Base-by-base conservation (phyloP, 2,329 filamentous ascomycete genomes). In the Seiridium unicorne region DNA sequence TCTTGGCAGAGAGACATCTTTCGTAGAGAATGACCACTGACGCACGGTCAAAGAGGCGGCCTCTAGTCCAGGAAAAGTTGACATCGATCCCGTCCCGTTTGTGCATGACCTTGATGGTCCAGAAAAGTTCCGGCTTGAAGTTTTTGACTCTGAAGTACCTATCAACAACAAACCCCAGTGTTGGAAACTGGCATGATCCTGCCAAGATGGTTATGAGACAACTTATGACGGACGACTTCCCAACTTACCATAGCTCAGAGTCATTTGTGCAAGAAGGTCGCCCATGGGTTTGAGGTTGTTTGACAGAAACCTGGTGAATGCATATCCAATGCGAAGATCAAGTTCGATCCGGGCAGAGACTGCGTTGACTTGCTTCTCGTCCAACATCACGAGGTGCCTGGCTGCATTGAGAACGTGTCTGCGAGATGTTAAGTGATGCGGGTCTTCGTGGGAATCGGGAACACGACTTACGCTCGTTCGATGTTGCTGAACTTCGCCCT, bases 181-280 rank as follows among this genome's bases (percentile, higher is more conserved):
- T 98, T 1, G 95, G 95, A 69, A 99, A 99, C 73, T 99, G 95
- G 66, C 95, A 99, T 3, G 93, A 97, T 11, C 85, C 91, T 91
- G 42, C 6, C 3, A 18, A 58, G 62, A 67, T 42, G 68, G 62
- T 49, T 34, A 59, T 8, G 44, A 54, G 18, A 18, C 69, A n/a
- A 44, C 18, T 31, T 46, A 26, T 10, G 4, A 13, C 55, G 66
- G 5, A 70, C 63, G 47, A 31, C 7, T 18, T 49, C 36, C 59
- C 13, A 31, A 63, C 77, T 64, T 78, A 90, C 92, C 93, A 70
- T 97, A 97, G 73, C 92, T 96, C 55, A 97, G 84, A 1, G 90
- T 78, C 59, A 86, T 79, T 2, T 87, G 80, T 46, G 84, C 80
- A 62, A 96, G 76, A 1, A 85, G 82, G 0, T 85, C 88, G 6